Conservation (phyloP, 495 filamentous ascomycete genomes). For the Xylaria grammica region DNA sequence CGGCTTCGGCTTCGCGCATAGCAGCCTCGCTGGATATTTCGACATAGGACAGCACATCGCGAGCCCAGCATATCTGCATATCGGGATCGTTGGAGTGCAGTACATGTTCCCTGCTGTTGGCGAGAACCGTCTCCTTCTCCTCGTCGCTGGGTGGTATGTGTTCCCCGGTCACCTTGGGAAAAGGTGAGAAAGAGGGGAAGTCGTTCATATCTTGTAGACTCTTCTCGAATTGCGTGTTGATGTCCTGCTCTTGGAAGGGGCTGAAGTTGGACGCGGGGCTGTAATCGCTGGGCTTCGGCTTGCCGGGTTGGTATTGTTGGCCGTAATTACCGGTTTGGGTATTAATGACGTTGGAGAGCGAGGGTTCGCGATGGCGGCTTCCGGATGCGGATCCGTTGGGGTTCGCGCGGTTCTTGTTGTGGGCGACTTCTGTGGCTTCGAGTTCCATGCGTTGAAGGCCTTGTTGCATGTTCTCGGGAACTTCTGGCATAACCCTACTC, state of each 20-base stretch:
- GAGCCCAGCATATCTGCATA: constrained; percentile 96
- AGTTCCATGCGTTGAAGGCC: constrained; percentile 88
- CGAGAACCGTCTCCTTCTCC: constrained; percentile 85
- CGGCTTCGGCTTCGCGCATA: constrained; percentile 52
- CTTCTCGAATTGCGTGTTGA: constrained; percentile 30
- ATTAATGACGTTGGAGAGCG: constrained; percentile 36
- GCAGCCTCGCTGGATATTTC: constrained; percentile 77
- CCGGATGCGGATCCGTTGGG: constrained; percentile 30
- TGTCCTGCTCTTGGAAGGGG: constrained; percentile 45
- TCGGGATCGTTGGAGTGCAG: constrained; percentile 94
- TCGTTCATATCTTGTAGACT: constrained; percentile 52
- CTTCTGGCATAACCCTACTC: constrained; percentile 62
- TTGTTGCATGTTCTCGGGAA: constrained; percentile 82
- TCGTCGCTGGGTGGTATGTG: constrained; percentile 96
- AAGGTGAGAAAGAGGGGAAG: constrained; percentile 84
- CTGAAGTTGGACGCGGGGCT: constrained; percentile 51
- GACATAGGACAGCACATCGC: constrained; percentile 87
- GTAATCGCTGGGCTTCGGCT: constrained; percentile 30
- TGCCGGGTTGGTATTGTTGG: constrained; percentile 37
- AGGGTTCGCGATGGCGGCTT: constrained; percentile 43
- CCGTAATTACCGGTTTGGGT: constrained; percentile 36
- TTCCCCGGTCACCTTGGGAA: constrained; percentile 82
- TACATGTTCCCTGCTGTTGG: constrained; percentile 79
- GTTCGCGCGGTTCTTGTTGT: constrained; percentile 27
- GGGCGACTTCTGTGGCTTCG: constrained; percentile 62